phyloP scores from a whole-genome alignment of 768 basidiomycete genomes.

The Hemileccinum rubropunctum region DNA sequence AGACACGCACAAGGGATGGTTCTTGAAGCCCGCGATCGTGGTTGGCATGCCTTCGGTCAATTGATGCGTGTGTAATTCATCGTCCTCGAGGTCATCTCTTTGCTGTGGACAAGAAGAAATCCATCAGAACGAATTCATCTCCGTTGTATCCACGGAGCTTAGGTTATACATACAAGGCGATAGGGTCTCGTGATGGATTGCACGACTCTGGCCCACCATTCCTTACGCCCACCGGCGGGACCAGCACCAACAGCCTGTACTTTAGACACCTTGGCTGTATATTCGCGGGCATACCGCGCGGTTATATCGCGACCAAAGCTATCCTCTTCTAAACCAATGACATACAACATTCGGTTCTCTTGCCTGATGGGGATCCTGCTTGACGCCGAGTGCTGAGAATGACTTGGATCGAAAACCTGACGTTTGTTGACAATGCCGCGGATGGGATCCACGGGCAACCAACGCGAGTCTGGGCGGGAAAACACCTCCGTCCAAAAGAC shows the following conservation, averaged over 20 bases:
- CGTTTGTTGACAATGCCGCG: conserved; percentile 78
- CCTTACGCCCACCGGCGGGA: conserved; percentile 53
- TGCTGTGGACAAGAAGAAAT: conserved; percentile 46
- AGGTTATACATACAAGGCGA: conserved; percentile 59
- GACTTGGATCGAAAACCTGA: conserved; percentile 73
- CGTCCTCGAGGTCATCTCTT: conserved; percentile 91
- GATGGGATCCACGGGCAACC: conserved; percentile 92
- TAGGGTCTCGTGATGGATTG: conserved; percentile 68
- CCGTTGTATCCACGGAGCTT: conserved; percentile 16
- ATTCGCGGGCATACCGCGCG: conserved; percentile 80
- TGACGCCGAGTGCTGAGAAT: conserved; percentile 20
- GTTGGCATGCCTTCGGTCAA: conserved; percentile 92
- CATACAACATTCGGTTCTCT: conserved; percentile 90
- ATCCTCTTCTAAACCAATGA: conserved; percentile 93
- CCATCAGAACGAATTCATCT: conserved; percentile 15
- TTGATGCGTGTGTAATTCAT: conserved; percentile 75
- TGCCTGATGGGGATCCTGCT: conserved; percentile 24
- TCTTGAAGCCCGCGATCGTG: conserved; percentile 88
- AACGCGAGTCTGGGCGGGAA: conserved; percentile 84
- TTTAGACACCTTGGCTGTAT: conserved; percentile 76
- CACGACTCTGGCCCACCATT: conserved; percentile 85
- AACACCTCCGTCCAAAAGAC: conserved; percentile 98
- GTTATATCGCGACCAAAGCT: conserved; percentile 91
- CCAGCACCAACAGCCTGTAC: conserved; percentile 59
- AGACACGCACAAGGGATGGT: conserved; percentile 74